Evolutionary conservation across 805 yeast species (phyloP).

Genomic region (Cyberlindnera saturnus): DNA sequence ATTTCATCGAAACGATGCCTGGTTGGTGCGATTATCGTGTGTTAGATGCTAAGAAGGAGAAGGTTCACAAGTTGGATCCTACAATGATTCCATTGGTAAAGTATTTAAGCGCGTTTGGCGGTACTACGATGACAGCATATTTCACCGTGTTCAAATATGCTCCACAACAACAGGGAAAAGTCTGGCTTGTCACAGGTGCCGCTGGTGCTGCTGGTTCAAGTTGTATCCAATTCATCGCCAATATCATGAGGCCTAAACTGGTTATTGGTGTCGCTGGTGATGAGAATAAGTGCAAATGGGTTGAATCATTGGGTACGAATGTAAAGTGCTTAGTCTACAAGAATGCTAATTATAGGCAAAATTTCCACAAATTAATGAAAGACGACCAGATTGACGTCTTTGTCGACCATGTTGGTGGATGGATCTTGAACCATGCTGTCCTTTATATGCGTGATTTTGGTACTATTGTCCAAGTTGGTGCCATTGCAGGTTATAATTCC

Average conservation of each 20-base stretch:
- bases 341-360: conserved; percentile 29
- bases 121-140: conserved; percentile 57
- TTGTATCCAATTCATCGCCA: conserved; percentile 50
- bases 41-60: conserved; percentile 26
- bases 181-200: conserved; percentile 53
- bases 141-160: conserved; percentile 45
- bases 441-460: conserved; percentile 31
- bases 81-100: conserved; percentile 25
- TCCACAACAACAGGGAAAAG: conserved; percentile 33
- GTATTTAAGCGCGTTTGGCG: conserved; percentile 43
- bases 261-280: conserved; percentile 60
- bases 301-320: conserved; percentile 48
- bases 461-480: conserved; percentile 51
- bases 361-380: conserved; percentile 34
- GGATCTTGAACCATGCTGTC: conserved; percentile 41
- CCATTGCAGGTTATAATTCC: conserved; percentile 52
- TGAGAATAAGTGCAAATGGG: conserved; percentile 44
- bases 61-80: neutral
- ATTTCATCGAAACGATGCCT: conserved; percentile 31
- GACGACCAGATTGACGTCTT: conserved; percentile 43
- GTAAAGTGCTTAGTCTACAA: conserved; percentile 47
- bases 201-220: conserved; percentile 64
- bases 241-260: conserved; percentile 42
- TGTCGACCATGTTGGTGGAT: conserved; percentile 62
- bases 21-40: conserved; percentile 46